These are phyloP conservation scores for Sclerospora graminicola DNA, from an alignment of 352 stramenopile genomes.

Conservation along the genomic window DNA sequence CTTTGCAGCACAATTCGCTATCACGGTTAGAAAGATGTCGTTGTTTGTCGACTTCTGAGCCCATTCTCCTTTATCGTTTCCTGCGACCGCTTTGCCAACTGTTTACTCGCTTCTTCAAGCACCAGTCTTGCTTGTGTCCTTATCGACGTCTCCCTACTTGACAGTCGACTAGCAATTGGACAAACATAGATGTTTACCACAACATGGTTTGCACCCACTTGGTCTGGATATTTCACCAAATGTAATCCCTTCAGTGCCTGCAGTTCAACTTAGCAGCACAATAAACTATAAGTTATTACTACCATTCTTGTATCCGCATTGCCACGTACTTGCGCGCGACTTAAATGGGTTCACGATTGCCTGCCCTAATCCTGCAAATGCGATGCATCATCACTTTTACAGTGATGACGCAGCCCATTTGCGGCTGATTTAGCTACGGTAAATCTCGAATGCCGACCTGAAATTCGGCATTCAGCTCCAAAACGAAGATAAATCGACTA, in stretches of 20 bases:
- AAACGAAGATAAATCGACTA: no score
- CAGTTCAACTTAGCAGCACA: slow-evolving; percentile 33
- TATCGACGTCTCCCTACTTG: no score
- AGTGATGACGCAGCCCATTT: no score
- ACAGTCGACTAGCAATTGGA: slow-evolving; percentile 40
- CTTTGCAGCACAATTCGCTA: slow-evolving; percentile 12
- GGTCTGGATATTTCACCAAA: slow-evolving; percentile 35
- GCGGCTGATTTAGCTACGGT: no score
- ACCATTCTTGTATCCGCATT: neutral
- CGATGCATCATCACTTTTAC: no score
- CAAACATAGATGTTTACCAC: slow-evolving; percentile 38
- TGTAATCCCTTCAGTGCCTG: slow-evolving; percentile 52
- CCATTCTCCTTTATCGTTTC: slow-evolving; percentile 16
- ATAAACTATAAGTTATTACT: slow-evolving; percentile 4
- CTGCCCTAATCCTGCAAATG: no score
- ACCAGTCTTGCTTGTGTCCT: no score
- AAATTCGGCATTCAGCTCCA: no score
- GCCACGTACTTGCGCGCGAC: slow-evolving; percentile 40
- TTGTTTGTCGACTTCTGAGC: slow-evolving; percentile 15
- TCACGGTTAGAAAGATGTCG: slow-evolving; percentile 11
- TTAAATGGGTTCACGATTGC: no score
- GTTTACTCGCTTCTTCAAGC: slow-evolving; percentile 25
- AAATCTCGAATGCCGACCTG: no score
- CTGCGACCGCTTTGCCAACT: slow-evolving; percentile 23
- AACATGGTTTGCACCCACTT: slow-evolving; percentile 15